Percentiles rank a stretch among this genome's conserved stretches.
Conservation (phyloP, 805 yeast genomes). For the Cyberlindnera xishuangbannaensis region DNA sequence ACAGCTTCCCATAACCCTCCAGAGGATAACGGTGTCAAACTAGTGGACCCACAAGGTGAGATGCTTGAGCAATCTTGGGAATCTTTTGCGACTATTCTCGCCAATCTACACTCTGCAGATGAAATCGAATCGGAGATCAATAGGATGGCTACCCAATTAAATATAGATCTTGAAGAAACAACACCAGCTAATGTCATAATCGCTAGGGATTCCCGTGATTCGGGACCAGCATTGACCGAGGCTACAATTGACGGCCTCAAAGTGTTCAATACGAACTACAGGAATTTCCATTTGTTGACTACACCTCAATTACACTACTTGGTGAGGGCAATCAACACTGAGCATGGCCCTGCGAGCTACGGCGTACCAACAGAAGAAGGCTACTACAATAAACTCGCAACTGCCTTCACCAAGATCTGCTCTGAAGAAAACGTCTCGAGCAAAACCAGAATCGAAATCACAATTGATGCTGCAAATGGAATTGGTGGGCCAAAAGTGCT, state of each 20-base stretch:
- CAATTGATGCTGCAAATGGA: slow-evolving; percentile 94
- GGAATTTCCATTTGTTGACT: slow-evolving; percentile 67
- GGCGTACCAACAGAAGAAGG: slow-evolving; percentile 63
- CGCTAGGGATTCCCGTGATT: slow-evolving; percentile 86
- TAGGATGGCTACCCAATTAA: slow-evolving; percentile 33
- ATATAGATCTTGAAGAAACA: slow-evolving; percentile 43
- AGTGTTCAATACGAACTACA: slow-evolving; percentile 37
- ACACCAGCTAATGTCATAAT: slow-evolving; percentile 47
- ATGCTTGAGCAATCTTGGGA: slow-evolving; percentile 90
- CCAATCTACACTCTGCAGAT: slow-evolving; percentile 54
- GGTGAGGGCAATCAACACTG: slow-evolving; percentile 67
- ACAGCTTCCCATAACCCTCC: slow-evolving; percentile 97
- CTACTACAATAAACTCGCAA: slow-evolving; percentile 59
- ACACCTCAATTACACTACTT: slow-evolving; percentile 94
- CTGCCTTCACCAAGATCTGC: slow-evolving; percentile 44
- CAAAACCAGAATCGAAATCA: slow-evolving; percentile 41
- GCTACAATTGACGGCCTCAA: slow-evolving; percentile 59
- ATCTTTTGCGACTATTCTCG: slow-evolving; percentile 66
- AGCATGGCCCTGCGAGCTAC: slow-evolving; percentile 32
- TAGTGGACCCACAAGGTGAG: slow-evolving; percentile 90
- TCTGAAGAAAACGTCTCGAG: slow-evolving; percentile 21
- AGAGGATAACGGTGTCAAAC: slow-evolving; percentile 82
- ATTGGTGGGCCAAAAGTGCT: slow-evolving; percentile 79
- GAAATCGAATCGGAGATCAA: slow-evolving; percentile 35
- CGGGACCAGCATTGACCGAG: slow-evolving; percentile 61